phyloP scores from a whole-genome alignment of 192 early-diverging fungal species.

The Backusella sp. region DNA sequence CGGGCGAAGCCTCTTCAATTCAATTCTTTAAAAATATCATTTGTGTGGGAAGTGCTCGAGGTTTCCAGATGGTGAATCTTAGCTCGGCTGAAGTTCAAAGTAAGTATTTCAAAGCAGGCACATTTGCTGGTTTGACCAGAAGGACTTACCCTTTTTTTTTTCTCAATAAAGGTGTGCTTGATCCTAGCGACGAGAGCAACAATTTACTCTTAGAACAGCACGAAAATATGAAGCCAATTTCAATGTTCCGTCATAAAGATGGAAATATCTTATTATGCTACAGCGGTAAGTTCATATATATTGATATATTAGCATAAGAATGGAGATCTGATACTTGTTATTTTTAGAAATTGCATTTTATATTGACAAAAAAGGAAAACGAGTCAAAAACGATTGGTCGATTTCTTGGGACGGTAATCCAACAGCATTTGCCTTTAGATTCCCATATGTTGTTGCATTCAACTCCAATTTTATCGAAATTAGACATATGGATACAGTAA shows the following conservation, averaged over 20 bases:
- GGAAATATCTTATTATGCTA: constrained; percentile 90
- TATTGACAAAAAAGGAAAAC: constrained; percentile 82
- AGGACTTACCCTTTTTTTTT: constrained; percentile 56
- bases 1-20: constrained; percentile 81
- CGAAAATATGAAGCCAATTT: constrained; percentile 77
- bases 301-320: neutral
- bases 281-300: constrained; percentile 57
- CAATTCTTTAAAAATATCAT: constrained; percentile 83
- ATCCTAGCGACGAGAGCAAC: constrained; percentile 76
- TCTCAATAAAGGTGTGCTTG: constrained; percentile 73
- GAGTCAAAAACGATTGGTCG: constrained; percentile 70
- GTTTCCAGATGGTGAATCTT: constrained; percentile 92
- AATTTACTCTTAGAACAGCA: constrained; percentile 73
- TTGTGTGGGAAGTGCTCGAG: constrained; percentile 86
- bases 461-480: constrained; percentile 90
- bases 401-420: constrained; percentile 89
- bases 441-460: constrained; percentile 90
- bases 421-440: constrained; percentile 72
- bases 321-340: neutral
- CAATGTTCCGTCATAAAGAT: constrained; percentile 75
- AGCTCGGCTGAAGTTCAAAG: constrained; percentile 77
- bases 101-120: constrained; percentile 45
- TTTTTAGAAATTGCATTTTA: constrained; percentile 84
- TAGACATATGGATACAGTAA: constrained; percentile 74
- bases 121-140: constrained; percentile 69